These are phyloP conservation scores for Sanguinoderma infundibulare DNA, from an alignment of 1,284 basidiomycete genomes.

Conservation along the genomic window DNA sequence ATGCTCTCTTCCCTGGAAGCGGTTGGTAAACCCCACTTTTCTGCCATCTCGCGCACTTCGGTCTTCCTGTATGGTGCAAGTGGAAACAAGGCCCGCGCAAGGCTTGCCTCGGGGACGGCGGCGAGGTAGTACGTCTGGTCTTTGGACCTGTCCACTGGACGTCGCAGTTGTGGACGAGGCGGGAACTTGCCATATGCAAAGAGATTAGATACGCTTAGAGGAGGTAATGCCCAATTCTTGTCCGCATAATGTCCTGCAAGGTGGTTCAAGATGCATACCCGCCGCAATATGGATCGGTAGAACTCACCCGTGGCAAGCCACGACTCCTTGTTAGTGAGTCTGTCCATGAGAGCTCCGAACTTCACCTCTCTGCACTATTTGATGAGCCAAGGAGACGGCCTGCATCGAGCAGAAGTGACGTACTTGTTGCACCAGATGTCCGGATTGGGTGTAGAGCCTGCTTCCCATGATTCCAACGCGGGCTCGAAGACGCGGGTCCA, in stretches of 20 bases:
- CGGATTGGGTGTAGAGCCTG: slow-evolving; percentile 88
- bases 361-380: slow-evolving; percentile 78
- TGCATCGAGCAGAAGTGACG: slow-evolving; percentile 13
- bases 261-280: background rate
- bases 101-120: slow-evolving; percentile 67
- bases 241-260: slow-evolving; percentile 87
- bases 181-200: slow-evolving; percentile 17
- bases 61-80: slow-evolving; percentile 70
- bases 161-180: slow-evolving; percentile 64
- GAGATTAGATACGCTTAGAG: slow-evolving; percentile 9
- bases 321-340: slow-evolving; percentile 46
- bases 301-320: slow-evolving; percentile 82
- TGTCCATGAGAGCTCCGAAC: slow-evolving; percentile 85
- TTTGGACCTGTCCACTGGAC: slow-evolving; percentile 72
- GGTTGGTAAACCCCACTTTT: slow-evolving; percentile 70
- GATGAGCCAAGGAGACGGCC: background rate
- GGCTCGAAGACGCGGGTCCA: slow-evolving; percentile 92
- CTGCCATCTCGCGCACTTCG: slow-evolving; percentile 82
- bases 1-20: slow-evolving; percentile 88
- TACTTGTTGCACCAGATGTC: slow-evolving; percentile 94
- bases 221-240: slow-evolving; percentile 51
- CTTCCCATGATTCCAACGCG: slow-evolving; percentile 75
- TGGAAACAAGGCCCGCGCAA: slow-evolving; percentile 80
- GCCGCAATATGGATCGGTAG: no score
- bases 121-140: slow-evolving; percentile 97